Conservation (phyloP, 768 basidiomycete genomes). For the Boletellus ananas region DNA sequence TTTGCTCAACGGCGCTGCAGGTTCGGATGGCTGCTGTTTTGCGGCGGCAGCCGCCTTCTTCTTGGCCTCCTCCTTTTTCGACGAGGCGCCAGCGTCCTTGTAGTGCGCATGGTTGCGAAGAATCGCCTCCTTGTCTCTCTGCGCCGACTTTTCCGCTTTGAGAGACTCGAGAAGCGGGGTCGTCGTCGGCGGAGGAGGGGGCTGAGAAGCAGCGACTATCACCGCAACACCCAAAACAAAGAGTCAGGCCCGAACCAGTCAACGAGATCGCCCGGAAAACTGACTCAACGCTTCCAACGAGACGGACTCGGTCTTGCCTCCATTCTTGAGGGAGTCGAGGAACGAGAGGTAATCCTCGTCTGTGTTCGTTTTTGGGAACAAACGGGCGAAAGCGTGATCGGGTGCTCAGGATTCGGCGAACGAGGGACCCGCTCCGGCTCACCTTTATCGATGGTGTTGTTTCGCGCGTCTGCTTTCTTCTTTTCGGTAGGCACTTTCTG, state of each 20-base stretch:
- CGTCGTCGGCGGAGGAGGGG: conserved; percentile 62
- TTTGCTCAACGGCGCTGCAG: conserved; percentile 30
- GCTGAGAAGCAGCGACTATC: conserved; percentile 57
- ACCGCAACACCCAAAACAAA: not conserved
- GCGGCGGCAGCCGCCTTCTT: conserved; percentile 28
- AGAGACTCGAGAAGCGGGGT: conserved; percentile 94
- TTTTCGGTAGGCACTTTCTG: conserved; percentile 77
- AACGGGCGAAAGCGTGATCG: too few species aligned
- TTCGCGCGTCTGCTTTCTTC: conserved; percentile 76
- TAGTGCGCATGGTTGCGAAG: conserved; percentile 71
- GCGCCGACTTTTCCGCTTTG: conserved; percentile 66
- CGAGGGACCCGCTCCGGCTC: too few species aligned
- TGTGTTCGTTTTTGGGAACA: conserved; percentile 23
- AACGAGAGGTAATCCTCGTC: conserved; percentile 86
- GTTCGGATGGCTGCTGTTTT: conserved; percentile 31
- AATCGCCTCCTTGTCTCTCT: conserved; percentile 71
- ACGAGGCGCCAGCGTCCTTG: conserved; percentile 42
- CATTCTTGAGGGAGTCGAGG: conserved; percentile 62
- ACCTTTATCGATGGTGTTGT: conserved; percentile 80
- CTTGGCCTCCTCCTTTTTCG: conserved; percentile 39
- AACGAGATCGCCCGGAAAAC: conserved; percentile 15
- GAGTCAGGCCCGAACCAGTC: too few species aligned
- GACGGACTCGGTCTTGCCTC: conserved; percentile 50
- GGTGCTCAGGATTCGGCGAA: too few species aligned
- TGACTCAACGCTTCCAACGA: conserved; percentile 63